phyloP scores from a whole-genome alignment of 2,329 filamentous ascomycete genomes.

The Sphaerulina populicola region DNA sequence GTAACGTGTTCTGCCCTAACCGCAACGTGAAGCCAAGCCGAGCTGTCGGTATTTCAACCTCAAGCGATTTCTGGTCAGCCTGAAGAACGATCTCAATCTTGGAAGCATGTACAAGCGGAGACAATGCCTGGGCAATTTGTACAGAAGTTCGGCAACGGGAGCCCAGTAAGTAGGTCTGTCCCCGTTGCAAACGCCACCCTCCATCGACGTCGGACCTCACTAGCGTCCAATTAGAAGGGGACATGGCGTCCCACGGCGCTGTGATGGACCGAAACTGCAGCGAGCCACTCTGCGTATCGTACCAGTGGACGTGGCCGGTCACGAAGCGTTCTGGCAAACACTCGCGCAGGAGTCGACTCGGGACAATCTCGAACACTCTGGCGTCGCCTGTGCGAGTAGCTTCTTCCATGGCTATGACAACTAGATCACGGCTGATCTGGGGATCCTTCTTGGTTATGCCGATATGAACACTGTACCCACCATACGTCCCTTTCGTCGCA shows the following conservation, averaged over 20 bases:
- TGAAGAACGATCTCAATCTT: slow-evolving; percentile 18
- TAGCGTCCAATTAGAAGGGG: slow-evolving; percentile 14
- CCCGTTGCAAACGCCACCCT: slow-evolving; percentile 31
- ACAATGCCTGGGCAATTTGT: slow-evolving; percentile 42
- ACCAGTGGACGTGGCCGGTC: slow-evolving; percentile 51
- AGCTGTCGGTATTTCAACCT: slow-evolving; percentile 21
- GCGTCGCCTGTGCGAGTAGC: background rate
- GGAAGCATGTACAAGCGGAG: slow-evolving; percentile 12
- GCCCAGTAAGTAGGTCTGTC: too few relatives aligned
- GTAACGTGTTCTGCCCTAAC: background rate
- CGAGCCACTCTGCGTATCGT: slow-evolving; percentile 41
- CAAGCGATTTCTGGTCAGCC: background rate
- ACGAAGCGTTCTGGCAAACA: slow-evolving; percentile 49
- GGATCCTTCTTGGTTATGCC: slow-evolving; percentile 22
- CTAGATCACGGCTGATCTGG: too few relatives aligned
- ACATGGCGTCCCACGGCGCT: slow-evolving; percentile 18
- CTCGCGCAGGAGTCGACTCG: slow-evolving; percentile 25
- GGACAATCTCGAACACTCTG: slow-evolving; percentile 34
- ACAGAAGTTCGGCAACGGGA: too few relatives aligned
- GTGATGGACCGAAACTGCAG: slow-evolving; percentile 45
- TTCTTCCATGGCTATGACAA: too few relatives aligned
- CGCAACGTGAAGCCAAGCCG: slow-evolving; percentile 20
- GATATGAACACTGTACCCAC: slow-evolving; percentile 29
- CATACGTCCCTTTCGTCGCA: slow-evolving; percentile 25
- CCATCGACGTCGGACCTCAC: slow-evolving; percentile 27